Percentiles rank a stretch among this genome's conserved stretches.
Evolutionary conservation across 768 basidiomycete genomes (phyloP).

Genomic region (Pisolithus orientalis): DNA sequence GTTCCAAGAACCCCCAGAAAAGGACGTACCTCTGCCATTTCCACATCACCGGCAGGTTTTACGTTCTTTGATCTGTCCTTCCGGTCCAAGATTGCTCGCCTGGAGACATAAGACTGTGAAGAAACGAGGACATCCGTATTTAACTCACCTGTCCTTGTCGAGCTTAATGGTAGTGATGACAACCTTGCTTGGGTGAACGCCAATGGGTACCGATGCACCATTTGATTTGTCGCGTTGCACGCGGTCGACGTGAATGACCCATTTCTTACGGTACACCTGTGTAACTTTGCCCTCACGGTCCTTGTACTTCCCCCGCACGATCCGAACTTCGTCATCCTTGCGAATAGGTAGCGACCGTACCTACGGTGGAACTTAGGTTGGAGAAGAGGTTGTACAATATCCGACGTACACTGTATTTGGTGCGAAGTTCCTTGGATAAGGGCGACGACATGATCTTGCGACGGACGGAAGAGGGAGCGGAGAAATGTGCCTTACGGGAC

Average conservation of each 20-base stretch:
- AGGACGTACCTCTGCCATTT: conserved; percentile 71
- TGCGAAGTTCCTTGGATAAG: conserved; percentile 90
- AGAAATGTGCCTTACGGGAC: conserved; percentile 97
- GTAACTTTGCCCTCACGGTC: conserved; percentile 98
- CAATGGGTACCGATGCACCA: conserved; percentile 88
- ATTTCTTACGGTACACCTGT: conserved; percentile 98
- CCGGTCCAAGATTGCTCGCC: conserved; percentile 81
- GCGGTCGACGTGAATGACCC: conserved; percentile 97
- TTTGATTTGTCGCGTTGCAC: conserved; percentile 97
- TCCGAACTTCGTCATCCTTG: conserved; percentile 97
- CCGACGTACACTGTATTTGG: conserved; percentile 78
- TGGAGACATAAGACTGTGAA: conserved; percentile 19
- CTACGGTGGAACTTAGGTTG: conserved; percentile 32
- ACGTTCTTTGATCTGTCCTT: conserved; percentile 70
- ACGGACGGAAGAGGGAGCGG: conserved; percentile 88
- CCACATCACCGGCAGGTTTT: conserved; percentile 53
- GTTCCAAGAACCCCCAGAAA: not conserved
- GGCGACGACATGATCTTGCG: conserved; percentile 98
- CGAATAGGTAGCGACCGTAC: conserved; percentile 89
- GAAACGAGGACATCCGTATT: not conserved
- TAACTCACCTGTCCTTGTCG: conserved; percentile 75
- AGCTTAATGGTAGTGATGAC: conserved; percentile 90
- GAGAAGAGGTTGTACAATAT: not conserved
- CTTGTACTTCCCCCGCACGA: conserved; percentile 97
- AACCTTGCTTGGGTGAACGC: conserved; percentile 95